These are phyloP conservation scores for Annulohypoxylon moriforme DNA, from an alignment of 495 filamentous ascomycete genomes.

Conservation along the genomic window DNA sequence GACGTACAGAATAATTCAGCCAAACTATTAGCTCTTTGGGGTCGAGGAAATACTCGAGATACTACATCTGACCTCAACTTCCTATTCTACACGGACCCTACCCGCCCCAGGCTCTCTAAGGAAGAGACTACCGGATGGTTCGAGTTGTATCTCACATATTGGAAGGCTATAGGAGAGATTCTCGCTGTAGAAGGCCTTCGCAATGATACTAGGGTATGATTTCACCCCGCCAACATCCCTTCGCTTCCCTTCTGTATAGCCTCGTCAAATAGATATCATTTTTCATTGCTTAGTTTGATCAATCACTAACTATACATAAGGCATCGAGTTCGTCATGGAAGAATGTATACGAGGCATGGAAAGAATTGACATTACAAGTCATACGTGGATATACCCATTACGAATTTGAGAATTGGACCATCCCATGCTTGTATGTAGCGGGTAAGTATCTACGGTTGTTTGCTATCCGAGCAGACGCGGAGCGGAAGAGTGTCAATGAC, in stretches of 20 bases:
- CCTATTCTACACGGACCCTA: slow-evolving; percentile 42
- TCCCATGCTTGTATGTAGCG: slow-evolving; percentile 86
- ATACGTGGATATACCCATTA: slow-evolving; percentile 78
- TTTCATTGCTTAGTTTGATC: neutral
- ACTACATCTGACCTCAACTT: slow-evolving; percentile 43
- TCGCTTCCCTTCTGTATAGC: slow-evolving; percentile 12
- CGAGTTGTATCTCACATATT: slow-evolving; percentile 84
- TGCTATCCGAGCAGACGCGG: slow-evolving; percentile 86
- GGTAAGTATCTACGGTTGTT: slow-evolving; percentile 87
- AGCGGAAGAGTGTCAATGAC: slow-evolving; percentile 61
- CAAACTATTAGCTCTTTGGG: slow-evolving; percentile 71
- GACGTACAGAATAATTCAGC: slow-evolving; percentile 66
- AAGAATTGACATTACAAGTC: slow-evolving; percentile 74
- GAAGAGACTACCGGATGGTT: slow-evolving; percentile 80
- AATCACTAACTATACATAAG: slow-evolving; percentile 7
- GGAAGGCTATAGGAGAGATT: slow-evolving; percentile 79
- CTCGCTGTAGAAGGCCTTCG: slow-evolving; percentile 62
- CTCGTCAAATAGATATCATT: neutral
- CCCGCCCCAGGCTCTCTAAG: slow-evolving; percentile 60
- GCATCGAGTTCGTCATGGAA: slow-evolving; percentile 69
- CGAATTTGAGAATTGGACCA: slow-evolving; percentile 83
- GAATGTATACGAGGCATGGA: slow-evolving; percentile 86
- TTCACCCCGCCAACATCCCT: neutral
- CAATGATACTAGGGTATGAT: slow-evolving; percentile 50
- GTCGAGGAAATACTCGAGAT: slow-evolving; percentile 32